phyloP scores from a whole-genome alignment of 1,139 yeast species.

The Zygosaccharomyces sapae region DNA sequence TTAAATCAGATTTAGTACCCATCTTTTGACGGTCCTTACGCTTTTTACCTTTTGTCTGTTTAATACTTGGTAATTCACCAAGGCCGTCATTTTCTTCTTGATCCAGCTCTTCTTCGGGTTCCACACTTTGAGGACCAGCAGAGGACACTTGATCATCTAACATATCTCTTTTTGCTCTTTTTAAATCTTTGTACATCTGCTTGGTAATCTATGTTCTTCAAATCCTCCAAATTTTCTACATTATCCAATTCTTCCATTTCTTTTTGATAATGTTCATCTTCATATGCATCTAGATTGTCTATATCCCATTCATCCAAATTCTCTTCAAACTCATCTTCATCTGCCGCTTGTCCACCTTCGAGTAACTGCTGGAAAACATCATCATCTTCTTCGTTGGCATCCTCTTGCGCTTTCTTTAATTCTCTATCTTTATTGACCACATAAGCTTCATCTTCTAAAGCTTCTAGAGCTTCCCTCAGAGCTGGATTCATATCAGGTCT shows the following conservation, averaged over 20 bases:
- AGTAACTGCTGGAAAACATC: constrained; percentile 61
- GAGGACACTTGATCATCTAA: constrained; percentile 62
- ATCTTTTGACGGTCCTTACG: constrained; percentile 65
- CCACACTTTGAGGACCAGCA: constrained; percentile 29
- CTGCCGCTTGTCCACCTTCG: constrained; percentile 51
- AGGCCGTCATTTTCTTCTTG: constrained; percentile 46
- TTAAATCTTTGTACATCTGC: constrained; percentile 74
- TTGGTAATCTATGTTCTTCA: constrained; percentile 71
- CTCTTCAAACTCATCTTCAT: constrained; percentile 45
- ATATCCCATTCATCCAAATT: constrained; percentile 61
- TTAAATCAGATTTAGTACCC: constrained; percentile 85
- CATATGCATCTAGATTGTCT: constrained; percentile 56
- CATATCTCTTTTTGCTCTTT: constrained; percentile 57
- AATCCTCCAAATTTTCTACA: constrained; percentile 47
- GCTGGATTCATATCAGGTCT: constrained; percentile 93
- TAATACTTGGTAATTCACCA: constrained; percentile 54
- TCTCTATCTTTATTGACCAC: constrained; percentile 49
- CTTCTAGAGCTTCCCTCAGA: constrained; percentile 84
- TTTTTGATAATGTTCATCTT: constrained; percentile 37
- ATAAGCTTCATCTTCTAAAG: constrained; percentile 91
- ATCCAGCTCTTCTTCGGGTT: too few relatives aligned
- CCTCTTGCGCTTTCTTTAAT: constrained; percentile 47
- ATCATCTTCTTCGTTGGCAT: constrained; percentile 72
- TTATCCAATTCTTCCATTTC: constrained; percentile 32
- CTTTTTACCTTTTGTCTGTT: constrained; percentile 38